Percentiles rank a stretch among this genome's conserved stretches.
Evolutionary conservation across 1,139 yeast genomes (phyloP).

Genomic region (Kodamaea plutei): DNA sequence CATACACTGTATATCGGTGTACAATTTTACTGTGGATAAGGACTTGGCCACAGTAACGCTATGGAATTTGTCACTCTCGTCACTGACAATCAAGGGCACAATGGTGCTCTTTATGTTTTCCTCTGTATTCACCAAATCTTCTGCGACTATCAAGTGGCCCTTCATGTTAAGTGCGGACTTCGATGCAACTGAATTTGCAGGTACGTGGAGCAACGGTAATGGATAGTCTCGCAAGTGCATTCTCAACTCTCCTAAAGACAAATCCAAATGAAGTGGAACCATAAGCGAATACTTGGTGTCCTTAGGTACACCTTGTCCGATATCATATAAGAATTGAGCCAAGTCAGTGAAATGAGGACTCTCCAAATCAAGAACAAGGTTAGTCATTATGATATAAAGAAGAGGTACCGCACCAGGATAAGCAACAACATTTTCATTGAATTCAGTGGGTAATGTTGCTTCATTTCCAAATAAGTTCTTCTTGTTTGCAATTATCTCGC

Average conservation of each 20-base stretch:
- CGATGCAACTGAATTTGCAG: slow-evolving; percentile 14
- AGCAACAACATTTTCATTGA: slow-evolving; percentile 54
- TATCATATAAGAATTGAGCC: slow-evolving; percentile 57
- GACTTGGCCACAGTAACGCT: slow-evolving; percentile 71
- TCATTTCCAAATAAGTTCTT: slow-evolving; percentile 44
- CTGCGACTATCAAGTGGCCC: slow-evolving; percentile 50
- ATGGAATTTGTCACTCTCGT: slow-evolving; percentile 38
- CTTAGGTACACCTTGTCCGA: slow-evolving; percentile 81
- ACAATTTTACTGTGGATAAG: slow-evolving; percentile 70
- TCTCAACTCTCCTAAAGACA: slow-evolving; percentile 48
- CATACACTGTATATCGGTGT: slow-evolving; percentile 54
- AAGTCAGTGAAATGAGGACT: slow-evolving; percentile 57
- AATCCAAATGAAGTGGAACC: slow-evolving; percentile 55
- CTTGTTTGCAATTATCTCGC: slow-evolving; percentile 51
- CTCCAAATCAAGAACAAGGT: slow-evolving; percentile 50
- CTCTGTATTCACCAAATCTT: slow-evolving; percentile 33
- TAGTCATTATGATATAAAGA: slow-evolving; percentile 52
- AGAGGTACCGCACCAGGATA: slow-evolving; percentile 63
- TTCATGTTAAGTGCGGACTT: slow-evolving; percentile 30
- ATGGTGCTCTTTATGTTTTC: slow-evolving; percentile 56
- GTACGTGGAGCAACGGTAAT: slow-evolving; percentile 49
- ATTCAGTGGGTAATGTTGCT: slow-evolving; percentile 39
- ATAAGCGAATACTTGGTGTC: slow-evolving; percentile 65
- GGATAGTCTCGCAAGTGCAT: slow-evolving; percentile 68
- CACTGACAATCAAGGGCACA: slow-evolving; percentile 51